Conservation (phyloP, 257 asterid genomes). For the Penstemon davidsonii region DNA sequence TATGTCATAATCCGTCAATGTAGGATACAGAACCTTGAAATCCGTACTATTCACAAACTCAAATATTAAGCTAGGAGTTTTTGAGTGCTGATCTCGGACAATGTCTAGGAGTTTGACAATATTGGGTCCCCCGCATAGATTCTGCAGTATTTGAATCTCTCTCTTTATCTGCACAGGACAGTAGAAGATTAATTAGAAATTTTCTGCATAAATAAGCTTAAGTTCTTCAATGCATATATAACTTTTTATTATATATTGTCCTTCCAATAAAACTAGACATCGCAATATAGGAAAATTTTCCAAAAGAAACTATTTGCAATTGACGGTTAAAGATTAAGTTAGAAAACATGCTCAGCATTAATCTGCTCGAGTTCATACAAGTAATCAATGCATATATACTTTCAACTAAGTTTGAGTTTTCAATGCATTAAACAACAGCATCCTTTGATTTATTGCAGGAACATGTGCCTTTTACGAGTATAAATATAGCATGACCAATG, state of each 20-base stretch:
- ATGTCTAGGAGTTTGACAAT: constrained; percentile 72
- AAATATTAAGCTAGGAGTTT: constrained; percentile 81
- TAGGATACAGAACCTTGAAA: constrained; percentile 76
- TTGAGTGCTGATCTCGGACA: constrained; percentile 77
- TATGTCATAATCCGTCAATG: constrained; percentile 75
- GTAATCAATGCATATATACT: background rate
- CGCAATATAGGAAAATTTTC: background rate
- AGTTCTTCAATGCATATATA: background rate
- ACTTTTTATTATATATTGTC: background rate
- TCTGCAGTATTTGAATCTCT: constrained; percentile 77
- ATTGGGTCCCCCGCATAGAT: constrained; percentile 74
- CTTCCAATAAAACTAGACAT: background rate
- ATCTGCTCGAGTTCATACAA: constrained; percentile 15
- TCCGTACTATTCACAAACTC: constrained; percentile 81
- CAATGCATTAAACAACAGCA: background rate
- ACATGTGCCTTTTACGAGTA: background rate
- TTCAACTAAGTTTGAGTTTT: background rate
- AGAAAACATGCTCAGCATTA: constrained; percentile 1
- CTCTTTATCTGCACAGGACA: constrained; percentile 57
- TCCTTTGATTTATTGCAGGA: constrained; percentile 3
- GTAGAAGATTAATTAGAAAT: constrained; percentile 16
- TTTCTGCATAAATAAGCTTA: background rate
- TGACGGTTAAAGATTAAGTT: background rate
- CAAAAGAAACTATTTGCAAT: constrained; percentile 18
- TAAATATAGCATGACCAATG: constrained; percentile 3